Base-by-base conservation (phyloP, 768 basidiomycete species). In the Tulasnella sp. region DNA sequence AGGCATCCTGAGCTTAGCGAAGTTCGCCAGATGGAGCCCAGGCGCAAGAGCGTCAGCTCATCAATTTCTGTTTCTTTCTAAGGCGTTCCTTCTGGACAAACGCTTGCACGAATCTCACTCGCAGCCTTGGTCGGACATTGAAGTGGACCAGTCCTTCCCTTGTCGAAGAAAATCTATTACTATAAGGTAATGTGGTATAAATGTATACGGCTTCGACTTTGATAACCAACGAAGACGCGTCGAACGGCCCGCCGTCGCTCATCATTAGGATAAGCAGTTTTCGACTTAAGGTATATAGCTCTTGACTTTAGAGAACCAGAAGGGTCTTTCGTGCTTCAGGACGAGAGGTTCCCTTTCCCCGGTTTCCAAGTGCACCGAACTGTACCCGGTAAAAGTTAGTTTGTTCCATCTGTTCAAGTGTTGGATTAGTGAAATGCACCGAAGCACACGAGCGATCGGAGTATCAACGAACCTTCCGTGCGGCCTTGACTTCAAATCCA, bases 281-380 rank as follows among this genome's bases (percentile, higher is more conserved):
- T 52, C 3, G 48, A 52, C 9, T n/a, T 52, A 79, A n/a, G 73
- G 73, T 12, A 12, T 38, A 44, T 81, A 81, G 31, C 46, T 62
- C 83, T 89, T 88, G 82, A 96, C 94, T 85, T 93, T 96, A 58
- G 95, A 96, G 85, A 98, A 98, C 92, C 93, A 96, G 84, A 94
- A 97, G n/a, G 95, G 90, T 77, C 94, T 88, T 84, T 96, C 94
- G 82, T 96, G 91, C 83, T 94, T 94, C 82, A 96, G 85, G 14
- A 90, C 87, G 39, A 97, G 86, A 24, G 92, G 90, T 14, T 89
- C 84, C 18, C 88, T 86, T 83, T 96, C 95, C 2, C 94, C 95
- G 24, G 89, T 92, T 80, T 89, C 90, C n/a, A 93, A 82, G 79
- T 93, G 89, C 6, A 97, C 89, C 0, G 93, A 93, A 76, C 92